Conservation (phyloP, 306 rosid genomes). For the Prunus dulcis region DNA sequence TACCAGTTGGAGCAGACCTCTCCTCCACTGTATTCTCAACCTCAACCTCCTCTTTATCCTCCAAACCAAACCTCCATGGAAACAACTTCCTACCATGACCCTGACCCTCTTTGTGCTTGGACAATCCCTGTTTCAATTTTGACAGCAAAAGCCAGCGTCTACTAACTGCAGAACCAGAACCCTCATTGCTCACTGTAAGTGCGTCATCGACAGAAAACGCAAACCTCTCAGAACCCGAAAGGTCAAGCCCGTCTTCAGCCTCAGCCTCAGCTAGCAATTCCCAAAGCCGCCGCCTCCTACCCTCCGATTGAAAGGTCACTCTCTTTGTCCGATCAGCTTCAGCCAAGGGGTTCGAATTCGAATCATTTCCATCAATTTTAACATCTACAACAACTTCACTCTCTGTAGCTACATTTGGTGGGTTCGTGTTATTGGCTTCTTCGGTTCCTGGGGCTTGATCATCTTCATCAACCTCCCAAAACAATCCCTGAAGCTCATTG, state of each 20-base stretch:
- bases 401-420: slow-evolving; percentile 30
- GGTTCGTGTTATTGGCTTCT: slow-evolving; percentile 2
- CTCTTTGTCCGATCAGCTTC: slow-evolving; percentile 25
- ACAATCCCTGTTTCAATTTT: slow-evolving; percentile 67
- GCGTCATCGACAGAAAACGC: slow-evolving; percentile 93
- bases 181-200: slow-evolving; percentile 64
- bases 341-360: slow-evolving; percentile 7
- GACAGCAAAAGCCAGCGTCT: slow-evolving; percentile 76
- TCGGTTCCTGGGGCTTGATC: slow-evolving; percentile 22
- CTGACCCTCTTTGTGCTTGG: slow-evolving; percentile 76
- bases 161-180: slow-evolving; percentile 58
- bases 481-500: slow-evolving; percentile 83
- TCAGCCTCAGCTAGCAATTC: slow-evolving; percentile 81
- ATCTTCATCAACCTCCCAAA: slow-evolving; percentile 62
- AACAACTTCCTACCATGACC: slow-evolving; percentile 51
- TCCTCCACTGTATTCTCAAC: slow-evolving; percentile 47
- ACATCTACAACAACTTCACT: slow-evolving; percentile 22
- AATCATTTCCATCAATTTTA: slow-evolving; percentile 27
- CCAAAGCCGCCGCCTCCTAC: slow-evolving; percentile 68
- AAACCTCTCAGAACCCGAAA: slow-evolving; percentile 90
- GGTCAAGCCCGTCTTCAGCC: slow-evolving; percentile 76
- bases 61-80: slow-evolving; percentile 64
- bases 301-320: slow-evolving; percentile 39
- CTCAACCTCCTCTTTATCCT: slow-evolving; percentile 67
- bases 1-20: slow-evolving; percentile 42